These are phyloP conservation scores for Kluyveromyces marxianus DNA, from an alignment of 1,139 yeast genomes.

Conservation along the genomic window DNA sequence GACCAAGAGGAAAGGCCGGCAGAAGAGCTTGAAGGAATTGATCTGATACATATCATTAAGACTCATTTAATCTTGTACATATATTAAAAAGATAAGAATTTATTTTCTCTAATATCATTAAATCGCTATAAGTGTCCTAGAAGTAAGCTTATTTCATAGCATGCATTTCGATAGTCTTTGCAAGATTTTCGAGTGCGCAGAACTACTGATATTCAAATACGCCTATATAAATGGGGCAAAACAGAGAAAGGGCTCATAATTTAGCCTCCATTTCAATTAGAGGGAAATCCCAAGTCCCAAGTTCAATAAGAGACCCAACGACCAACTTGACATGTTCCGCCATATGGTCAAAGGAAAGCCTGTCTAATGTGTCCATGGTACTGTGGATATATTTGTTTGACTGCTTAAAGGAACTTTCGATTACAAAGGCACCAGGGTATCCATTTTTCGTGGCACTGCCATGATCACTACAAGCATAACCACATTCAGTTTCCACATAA, in stretches of 20 bases:
- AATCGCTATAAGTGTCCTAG: no score
- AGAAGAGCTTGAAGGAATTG: conserved; percentile 7
- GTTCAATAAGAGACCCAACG: conserved; percentile 61
- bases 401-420: conserved; percentile 63
- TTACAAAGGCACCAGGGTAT: conserved; percentile 73
- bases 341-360: conserved; percentile 70
- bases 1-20: conserved; percentile 50
- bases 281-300: conserved; percentile 34
- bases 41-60: background rate
- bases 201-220: no score
- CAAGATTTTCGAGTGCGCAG: no score
- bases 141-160: no score
- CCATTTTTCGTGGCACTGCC: conserved; percentile 80
- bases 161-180: no score
- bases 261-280: background rate
- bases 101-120: no score
- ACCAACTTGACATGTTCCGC: conserved; percentile 71
- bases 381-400: conserved; percentile 70
- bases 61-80: no score
- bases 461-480: conserved; percentile 92
- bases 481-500: conserved; percentile 70
- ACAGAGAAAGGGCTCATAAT: no score
- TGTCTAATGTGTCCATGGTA: conserved; percentile 71
- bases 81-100: no score
- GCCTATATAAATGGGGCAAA: no score